Conservation (phyloP, 2,329 filamentous ascomycete species). For the Claviceps africana region DNA sequence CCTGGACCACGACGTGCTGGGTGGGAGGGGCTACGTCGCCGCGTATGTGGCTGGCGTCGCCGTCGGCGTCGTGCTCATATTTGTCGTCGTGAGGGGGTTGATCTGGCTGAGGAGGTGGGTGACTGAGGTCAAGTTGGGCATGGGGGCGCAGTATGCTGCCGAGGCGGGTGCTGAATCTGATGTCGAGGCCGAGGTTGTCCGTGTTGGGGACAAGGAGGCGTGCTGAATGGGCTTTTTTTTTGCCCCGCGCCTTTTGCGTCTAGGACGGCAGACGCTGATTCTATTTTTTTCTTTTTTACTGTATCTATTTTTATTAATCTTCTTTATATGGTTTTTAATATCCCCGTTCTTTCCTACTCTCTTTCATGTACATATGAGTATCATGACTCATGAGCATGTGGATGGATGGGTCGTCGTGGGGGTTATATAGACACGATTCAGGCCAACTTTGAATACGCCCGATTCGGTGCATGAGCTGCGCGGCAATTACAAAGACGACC, state of each 20-base stretch:
- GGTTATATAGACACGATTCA: too few relatives aligned
- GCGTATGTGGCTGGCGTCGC: conserved; percentile 50
- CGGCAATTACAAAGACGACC: background rate
- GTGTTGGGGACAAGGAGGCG: background rate
- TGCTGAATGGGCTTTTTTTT: too few relatives aligned
- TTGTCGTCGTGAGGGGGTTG: conserved; percentile 33
- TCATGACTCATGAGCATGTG: too few relatives aligned
- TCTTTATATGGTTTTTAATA: too few relatives aligned
- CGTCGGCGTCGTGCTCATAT: conserved; percentile 37
- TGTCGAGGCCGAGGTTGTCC: conserved; percentile 12
- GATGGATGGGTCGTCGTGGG: too few relatives aligned
- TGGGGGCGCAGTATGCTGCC: conserved; percentile 27
- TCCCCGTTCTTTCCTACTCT: too few relatives aligned
- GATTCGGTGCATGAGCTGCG: too few relatives aligned
- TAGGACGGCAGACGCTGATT: too few relatives aligned
- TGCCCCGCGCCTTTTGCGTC: too few relatives aligned
- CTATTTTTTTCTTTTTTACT: background rate
- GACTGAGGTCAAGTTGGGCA: conserved; percentile 31
- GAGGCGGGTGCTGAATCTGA: conserved; percentile 9
- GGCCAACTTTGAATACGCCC: too few relatives aligned
- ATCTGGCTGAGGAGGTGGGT: conserved; percentile 37
- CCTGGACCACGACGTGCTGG: conserved; percentile 48
- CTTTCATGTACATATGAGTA: too few relatives aligned
- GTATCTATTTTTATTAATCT: background rate
- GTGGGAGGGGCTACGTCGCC: conserved; percentile 35